Base-by-base conservation (phyloP, 176 grass and related monocot genomes). In the Avena atlantica region DNA sequence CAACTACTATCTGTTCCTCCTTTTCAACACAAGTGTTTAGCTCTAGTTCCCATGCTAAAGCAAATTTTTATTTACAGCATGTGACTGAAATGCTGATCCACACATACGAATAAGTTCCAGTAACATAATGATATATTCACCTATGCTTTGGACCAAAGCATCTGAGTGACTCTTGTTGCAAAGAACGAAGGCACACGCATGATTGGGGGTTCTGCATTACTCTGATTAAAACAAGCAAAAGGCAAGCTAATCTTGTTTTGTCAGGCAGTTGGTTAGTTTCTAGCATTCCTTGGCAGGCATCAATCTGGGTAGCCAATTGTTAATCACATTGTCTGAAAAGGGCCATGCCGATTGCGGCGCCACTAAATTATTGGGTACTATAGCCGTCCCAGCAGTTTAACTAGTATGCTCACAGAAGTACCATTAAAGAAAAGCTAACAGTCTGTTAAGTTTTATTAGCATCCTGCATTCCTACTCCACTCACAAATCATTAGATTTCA, bases 81-180 rank as follows among this genome's bases (percentile, higher is more conserved):
- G 83, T 91, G 86, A 78, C 24, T 78, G 82, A 81, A 7, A 48
- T 34, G 13, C 3, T 40, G 12, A 82, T 55, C 29, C 51, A 70
- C 1, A n/a, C 37, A 4, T 9, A 25, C 47, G 27, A 51, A 53
- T 29, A 6, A 7, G 7, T 19, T 27, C 6, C 21, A 75, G 47
- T 51, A 27, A 6, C 40, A 42, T 42, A 53, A 76, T 76, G 73
- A 0, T 76, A 27, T 8, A 66, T 75, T 27, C 0, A 36, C 36
- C 56, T 1, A 70, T 53, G 27, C 90, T 88, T 82, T 86, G 70
- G 53, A 82, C 64, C 71, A 49, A 91, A 88, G 86, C 70, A 88
- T 78, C 83, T 27, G 20, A 82, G 48, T 82, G 20, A 71, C 52
- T 53, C 82, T n/a, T 82, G 58, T 68, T 58, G 63, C 67, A 82